phyloP scores from a whole-genome alignment of 2,329 filamentous ascomycete genomes.

The Cryoendolithus antarcticus region DNA sequence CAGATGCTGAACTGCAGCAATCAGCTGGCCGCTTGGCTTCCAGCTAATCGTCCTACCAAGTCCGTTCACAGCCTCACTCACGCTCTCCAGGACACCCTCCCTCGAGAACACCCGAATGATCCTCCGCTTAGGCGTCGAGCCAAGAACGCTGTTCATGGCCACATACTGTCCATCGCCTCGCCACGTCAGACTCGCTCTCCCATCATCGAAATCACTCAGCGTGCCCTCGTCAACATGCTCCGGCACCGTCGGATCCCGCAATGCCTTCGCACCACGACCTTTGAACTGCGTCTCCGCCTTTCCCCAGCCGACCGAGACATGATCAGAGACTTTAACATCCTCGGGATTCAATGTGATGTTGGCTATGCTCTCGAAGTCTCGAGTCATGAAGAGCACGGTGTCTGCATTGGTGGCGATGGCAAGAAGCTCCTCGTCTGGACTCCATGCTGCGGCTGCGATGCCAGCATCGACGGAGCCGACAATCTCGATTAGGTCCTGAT shows the following conservation, averaged over 20 bases:
- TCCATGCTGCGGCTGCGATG: conserved; percentile 83
- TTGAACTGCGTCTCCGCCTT: conserved; percentile 98
- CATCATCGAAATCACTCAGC: conserved; percentile 62
- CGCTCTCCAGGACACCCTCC: conserved; percentile 81
- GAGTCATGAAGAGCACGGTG: conserved; percentile 83
- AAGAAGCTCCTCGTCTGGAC: conserved; percentile 84
- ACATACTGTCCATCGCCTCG: conserved; percentile 87
- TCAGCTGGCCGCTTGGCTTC: conserved; percentile 79
- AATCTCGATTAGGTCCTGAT: conserved; percentile 79
- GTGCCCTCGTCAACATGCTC: conserved; percentile 79
- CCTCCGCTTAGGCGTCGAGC: conserved; percentile 55
- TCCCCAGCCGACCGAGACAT: conserved; percentile 90
- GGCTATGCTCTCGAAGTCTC: conserved; percentile 72
- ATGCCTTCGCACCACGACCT: conserved; percentile 58
- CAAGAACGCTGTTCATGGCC: conserved; percentile 70
- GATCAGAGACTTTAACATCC: conserved; percentile 78
- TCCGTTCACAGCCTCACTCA: conserved; percentile 86
- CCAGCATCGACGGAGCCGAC: conserved; percentile 88
- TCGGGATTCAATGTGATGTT: conserved; percentile 57
- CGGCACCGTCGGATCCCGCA: conserved; percentile 88
- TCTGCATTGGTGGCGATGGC: conserved; percentile 67
- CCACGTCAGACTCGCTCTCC: conserved; percentile 68
- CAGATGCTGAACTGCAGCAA: conserved; percentile 72
- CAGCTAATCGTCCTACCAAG: conserved; percentile 82
- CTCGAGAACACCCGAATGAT: conserved; percentile 82